phyloP scores from a whole-genome alignment of 2,329 filamentous ascomycete species.

The Pleomassaria siparia region DNA sequence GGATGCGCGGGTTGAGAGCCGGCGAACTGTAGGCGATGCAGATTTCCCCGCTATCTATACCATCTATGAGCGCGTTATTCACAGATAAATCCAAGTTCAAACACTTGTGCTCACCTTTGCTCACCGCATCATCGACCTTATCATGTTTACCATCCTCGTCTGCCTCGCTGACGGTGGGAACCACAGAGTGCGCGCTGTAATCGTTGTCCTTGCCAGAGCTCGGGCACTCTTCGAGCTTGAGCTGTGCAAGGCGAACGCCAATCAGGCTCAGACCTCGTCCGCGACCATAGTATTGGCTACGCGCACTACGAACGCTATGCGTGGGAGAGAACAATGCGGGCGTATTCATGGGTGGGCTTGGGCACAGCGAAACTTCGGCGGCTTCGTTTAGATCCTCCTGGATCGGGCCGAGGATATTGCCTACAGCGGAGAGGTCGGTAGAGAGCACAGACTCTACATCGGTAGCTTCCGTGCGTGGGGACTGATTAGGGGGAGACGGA shows the following conservation, averaged over 20 bases:
- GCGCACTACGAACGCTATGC: slow-evolving; percentile 20
- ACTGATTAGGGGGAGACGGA: slow-evolving; percentile 27
- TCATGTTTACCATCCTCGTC: slow-evolving; percentile 16
- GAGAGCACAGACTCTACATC: slow-evolving; percentile 16
- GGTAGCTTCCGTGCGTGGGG: slow-evolving; percentile 24
- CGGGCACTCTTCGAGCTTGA: slow-evolving; percentile 40
- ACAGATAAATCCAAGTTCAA: background rate
- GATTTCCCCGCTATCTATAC: slow-evolving; percentile 11
- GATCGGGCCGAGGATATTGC: slow-evolving; percentile 29
- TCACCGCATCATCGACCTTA: slow-evolving; percentile 11
- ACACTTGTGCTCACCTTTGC: slow-evolving; percentile 10
- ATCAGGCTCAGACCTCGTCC: slow-evolving; percentile 69
- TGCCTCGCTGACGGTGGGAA: slow-evolving; percentile 18
- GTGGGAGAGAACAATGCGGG: slow-evolving; percentile 29
- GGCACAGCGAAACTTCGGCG: slow-evolving; percentile 31
- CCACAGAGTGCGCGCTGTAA: slow-evolving; percentile 22
- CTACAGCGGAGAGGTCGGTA: slow-evolving; percentile 30
- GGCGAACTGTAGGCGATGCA: slow-evolving; percentile 31
- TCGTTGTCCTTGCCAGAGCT: slow-evolving; percentile 13
- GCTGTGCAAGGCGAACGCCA: slow-evolving; percentile 82
- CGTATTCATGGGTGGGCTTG: slow-evolving; percentile 35
- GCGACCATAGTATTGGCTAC: slow-evolving; percentile 15
- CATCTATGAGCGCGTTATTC: background rate
- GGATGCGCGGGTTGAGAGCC: slow-evolving; percentile 26
- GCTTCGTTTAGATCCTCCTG: slow-evolving; percentile 34